phyloP scores from a whole-genome alignment of 331 rosid genomes.

The Dryas integrifolia region DNA sequence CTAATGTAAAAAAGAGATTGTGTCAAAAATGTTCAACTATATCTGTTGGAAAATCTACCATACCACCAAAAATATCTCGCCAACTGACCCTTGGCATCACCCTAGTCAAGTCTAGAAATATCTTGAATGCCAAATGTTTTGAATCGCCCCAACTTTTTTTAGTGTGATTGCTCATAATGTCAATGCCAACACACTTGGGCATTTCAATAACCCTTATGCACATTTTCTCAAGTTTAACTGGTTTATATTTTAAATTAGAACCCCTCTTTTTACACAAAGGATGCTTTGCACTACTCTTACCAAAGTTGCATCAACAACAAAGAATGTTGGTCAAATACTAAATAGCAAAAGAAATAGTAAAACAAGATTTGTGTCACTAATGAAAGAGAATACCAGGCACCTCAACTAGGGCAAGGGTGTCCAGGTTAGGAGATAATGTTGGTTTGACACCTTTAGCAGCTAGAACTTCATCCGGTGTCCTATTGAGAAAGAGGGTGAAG shows the following conservation, averaged over 20 bases:
- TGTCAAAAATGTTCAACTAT: neutral
- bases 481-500: conserved; percentile 28
- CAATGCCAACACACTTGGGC: neutral
- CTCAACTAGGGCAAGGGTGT: conserved; percentile 95
- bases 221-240: neutral
- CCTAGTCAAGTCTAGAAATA: neutral
- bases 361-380: conserved; percentile 16
- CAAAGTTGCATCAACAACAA: conserved; percentile 1
- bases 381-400: conserved; percentile 40
- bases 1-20: too few relatives aligned
- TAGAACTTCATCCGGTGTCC: conserved; percentile 94
- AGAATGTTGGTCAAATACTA: neutral
- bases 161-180: neutral
- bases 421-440: conserved; percentile 86
- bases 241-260: neutral
- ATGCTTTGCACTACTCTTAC: neutral
- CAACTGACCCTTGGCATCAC: neutral
- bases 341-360: neutral
- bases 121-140: neutral
- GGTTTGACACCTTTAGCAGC: conserved; percentile 99
- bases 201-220: too few relatives aligned
- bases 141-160: neutral
- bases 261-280: neutral
- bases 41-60: neutral
- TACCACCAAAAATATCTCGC: neutral